These are phyloP conservation scores for Aspergillus sclerotialis DNA, from an alignment of 2,329 filamentous ascomycete genomes.

Conservation along the genomic window DNA sequence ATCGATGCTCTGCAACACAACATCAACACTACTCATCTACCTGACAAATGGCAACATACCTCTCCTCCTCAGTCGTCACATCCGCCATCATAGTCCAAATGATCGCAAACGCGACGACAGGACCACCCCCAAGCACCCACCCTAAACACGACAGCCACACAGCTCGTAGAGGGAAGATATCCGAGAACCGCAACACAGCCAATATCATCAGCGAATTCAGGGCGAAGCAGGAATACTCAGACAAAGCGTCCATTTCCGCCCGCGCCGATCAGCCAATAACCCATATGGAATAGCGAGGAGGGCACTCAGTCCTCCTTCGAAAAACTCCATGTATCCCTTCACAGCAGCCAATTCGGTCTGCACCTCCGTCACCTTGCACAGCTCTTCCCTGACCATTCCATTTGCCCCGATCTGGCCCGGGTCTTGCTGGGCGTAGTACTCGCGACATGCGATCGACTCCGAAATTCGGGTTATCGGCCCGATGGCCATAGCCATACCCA, in stretches of 20 bases:
- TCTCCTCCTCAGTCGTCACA: constrained; percentile 40
- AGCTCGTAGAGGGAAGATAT: constrained; percentile 38
- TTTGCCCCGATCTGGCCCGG: constrained; percentile 35
- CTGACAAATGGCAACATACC: constrained; percentile 18
- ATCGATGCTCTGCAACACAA: constrained; percentile 24
- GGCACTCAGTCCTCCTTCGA: constrained; percentile 39
- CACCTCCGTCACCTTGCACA: constrained; percentile 44
- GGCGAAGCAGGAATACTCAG: constrained; percentile 35
- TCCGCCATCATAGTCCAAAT: constrained; percentile 47
- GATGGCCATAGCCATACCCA: constrained; percentile 38
- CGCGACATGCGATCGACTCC: constrained; percentile 43
- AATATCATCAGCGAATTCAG: constrained; percentile 27
- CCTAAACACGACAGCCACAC: constrained; percentile 44
- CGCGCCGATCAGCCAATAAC: constrained; percentile 42
- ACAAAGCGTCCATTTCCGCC: constrained; percentile 40
- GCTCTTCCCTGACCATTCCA: constrained; percentile 39
- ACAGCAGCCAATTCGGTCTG: constrained; percentile 45
- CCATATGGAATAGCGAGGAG: constrained; percentile 45
- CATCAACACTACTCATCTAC: constrained; percentile 18
- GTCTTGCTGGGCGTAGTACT: constrained; percentile 37
- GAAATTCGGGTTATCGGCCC: constrained; percentile 43
- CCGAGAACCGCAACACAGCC: constrained; percentile 30
- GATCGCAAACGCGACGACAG: constrained; percentile 41
- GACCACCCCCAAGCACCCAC: constrained; percentile 41
- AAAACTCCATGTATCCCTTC: constrained; percentile 45